phyloP scores from a whole-genome alignment of 352 stramenopile genomes.

The Globisporangium solare region DNA sequence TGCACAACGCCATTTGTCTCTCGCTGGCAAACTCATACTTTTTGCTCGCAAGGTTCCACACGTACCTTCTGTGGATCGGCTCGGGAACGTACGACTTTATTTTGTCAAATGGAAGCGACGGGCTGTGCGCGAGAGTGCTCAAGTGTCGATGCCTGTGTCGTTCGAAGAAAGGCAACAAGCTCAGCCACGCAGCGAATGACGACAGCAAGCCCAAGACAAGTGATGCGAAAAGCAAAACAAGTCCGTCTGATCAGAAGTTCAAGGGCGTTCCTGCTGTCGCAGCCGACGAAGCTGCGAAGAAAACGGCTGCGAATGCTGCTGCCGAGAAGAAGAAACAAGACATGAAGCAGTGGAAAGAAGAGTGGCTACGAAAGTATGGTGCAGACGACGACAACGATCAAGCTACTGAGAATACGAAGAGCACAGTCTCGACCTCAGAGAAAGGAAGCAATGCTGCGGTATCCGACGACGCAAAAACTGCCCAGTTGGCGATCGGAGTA shows the following conservation, averaged over 20 bases:
- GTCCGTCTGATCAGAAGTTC: conserved; percentile 16
- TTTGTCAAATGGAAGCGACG: conserved; percentile 66
- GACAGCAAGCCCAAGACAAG: conserved; percentile 14
- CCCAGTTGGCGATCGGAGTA: neutral
- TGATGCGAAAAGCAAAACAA: conserved; percentile 19
- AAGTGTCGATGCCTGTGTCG: conserved; percentile 62
- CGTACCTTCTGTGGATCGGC: conserved; percentile 61
- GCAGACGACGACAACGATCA: conserved; percentile 20
- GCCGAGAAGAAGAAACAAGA: conserved; percentile 26
- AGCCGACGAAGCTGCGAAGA: conserved; percentile 4
- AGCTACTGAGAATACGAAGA: conserved; percentile 1
- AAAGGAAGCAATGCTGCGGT: neutral
- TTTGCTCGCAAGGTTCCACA: conserved; percentile 71
- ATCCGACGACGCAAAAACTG: neutral
- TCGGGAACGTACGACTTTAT: conserved; percentile 86
- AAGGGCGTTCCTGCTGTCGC: neutral
- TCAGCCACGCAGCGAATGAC: conserved; percentile 27
- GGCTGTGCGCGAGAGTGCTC: conserved; percentile 68
- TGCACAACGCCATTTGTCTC: conserved; percentile 64
- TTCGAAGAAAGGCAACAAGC: conserved; percentile 31
- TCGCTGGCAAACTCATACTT: conserved; percentile 64
- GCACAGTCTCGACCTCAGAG: neutral
- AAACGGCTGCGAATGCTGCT: conserved; percentile 7
- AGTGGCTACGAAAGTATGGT: conserved; percentile 36
- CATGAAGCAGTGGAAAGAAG: conserved; percentile 33